Conservation (phyloP, 2,329 filamentous ascomycete genomes). For the Aurifilum marmelostoma region DNA sequence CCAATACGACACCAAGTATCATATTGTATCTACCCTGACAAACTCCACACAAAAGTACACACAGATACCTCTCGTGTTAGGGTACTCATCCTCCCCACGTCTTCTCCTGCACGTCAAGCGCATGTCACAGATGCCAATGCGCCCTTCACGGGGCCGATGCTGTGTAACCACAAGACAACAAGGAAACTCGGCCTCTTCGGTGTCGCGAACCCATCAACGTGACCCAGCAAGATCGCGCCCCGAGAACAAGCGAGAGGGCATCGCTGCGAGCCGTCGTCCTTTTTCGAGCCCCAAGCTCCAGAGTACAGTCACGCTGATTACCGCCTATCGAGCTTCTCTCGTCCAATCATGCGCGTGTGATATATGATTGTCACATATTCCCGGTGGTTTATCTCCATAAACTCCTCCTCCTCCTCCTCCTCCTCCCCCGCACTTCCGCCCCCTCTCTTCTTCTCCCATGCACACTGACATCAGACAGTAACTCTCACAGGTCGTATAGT, state of each 20-base stretch:
- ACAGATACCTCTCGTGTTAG: background rate
- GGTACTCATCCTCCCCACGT: too few relatives aligned
- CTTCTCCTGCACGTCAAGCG: background rate
- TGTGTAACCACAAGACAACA: background rate
- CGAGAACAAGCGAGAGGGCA: background rate
- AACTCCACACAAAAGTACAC: background rate
- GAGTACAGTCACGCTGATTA: too few relatives aligned
- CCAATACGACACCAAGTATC: background rate
- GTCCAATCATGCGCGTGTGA: background rate
- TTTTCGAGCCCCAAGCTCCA: too few relatives aligned
- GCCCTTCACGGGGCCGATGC: background rate
- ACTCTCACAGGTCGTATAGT: conserved; percentile 11
- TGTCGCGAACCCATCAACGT: background rate
- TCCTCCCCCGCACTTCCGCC: background rate
- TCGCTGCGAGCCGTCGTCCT: background rate
- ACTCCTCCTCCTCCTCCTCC: background rate
- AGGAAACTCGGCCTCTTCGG: conserved; percentile 2
- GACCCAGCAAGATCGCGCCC: background rate
- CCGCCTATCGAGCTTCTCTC: background rate
- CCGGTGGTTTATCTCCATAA: background rate
- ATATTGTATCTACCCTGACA: background rate
- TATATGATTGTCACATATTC: background rate
- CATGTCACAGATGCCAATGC: background rate
- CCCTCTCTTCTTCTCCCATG: background rate
- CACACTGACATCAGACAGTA: background rate